These are phyloP conservation scores for Saccharomycopsis malanga DNA, from an alignment of 805 yeast genomes.

Conservation along the genomic window DNA sequence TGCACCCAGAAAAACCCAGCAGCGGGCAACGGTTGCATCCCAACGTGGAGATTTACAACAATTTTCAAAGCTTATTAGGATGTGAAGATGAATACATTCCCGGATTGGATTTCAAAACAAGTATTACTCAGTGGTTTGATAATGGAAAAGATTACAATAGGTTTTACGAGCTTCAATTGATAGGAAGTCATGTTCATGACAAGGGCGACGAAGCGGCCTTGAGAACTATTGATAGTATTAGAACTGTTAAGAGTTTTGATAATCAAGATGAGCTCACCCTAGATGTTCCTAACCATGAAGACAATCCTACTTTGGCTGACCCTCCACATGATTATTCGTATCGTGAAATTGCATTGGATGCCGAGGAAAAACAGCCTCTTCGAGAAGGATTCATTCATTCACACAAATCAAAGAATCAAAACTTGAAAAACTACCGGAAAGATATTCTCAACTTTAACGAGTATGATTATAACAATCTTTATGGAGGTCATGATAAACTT, in stretches of 20 bases:
- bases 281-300: conserved; percentile 17
- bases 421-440: conserved; percentile 18
- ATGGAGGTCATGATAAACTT: conserved; percentile 20
- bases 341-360: conserved; percentile 6
- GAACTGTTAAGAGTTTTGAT: conserved; percentile 9
- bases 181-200: conserved; percentile 17
- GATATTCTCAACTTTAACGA: conserved; percentile 18
- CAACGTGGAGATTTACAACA: conserved; percentile 17
- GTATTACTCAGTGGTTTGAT: conserved; percentile 21
- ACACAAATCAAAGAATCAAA: conserved; percentile 11
- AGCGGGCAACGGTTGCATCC: conserved; percentile 18
- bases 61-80: conserved; percentile 32
- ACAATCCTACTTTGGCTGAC: conserved; percentile 15
- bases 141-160: conserved; percentile 14
- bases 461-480: conserved; percentile 17
- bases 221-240: conserved; percentile 8
- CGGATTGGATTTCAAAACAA: conserved; percentile 48
- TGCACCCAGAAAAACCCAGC: conserved; percentile 2
- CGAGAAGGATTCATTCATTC: neutral
- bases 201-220: neutral
- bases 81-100: conserved; percentile 75
- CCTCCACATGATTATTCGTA: conserved; percentile 20
- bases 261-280: conserved; percentile 15
- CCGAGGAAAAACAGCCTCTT: neutral
- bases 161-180: conserved; percentile 17